Conservation (phyloP, 148 eudicot genomes). For the Suaeda aralocaspica region DNA sequence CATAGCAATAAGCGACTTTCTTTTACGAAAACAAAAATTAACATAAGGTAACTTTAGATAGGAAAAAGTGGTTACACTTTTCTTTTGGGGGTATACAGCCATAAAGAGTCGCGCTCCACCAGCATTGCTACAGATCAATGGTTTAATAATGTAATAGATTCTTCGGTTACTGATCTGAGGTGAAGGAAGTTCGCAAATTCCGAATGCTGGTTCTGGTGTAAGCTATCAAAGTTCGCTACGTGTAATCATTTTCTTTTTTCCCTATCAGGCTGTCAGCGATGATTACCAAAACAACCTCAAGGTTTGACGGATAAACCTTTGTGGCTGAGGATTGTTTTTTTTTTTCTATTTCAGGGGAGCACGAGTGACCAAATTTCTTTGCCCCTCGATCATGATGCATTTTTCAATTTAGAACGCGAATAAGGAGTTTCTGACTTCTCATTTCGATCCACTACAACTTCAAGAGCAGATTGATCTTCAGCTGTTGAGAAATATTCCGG, state of each 20-base stretch:
- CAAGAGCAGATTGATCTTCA: constrained; percentile 30
- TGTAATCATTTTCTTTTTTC: not conserved
- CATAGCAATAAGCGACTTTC: too few species aligned
- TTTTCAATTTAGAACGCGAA: constrained; percentile 21
- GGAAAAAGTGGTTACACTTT: too few species aligned
- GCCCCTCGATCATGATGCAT: not conserved
- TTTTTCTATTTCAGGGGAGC: not conserved
- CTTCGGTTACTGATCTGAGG: not conserved
- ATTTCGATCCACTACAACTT: constrained; percentile 27
- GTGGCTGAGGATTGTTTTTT: not conserved
- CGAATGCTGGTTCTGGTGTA: not conserved
- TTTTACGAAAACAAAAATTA: too few species aligned
- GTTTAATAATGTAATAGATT: not conserved
- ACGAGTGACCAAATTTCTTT: not conserved
- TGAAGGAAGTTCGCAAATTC: not conserved
- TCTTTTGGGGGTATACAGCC: too few species aligned
- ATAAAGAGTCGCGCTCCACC: too few species aligned
- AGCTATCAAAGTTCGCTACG: not conserved
- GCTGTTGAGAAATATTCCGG: constrained; percentile 10
- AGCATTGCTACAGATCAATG: not conserved
- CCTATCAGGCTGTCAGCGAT: not conserved
- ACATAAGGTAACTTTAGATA: too few species aligned
- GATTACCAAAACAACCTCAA: not conserved
- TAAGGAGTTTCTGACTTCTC: constrained; percentile 33
- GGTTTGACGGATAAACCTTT: not conserved